Base-by-base conservation (phyloP, 169 alveolate species). In the Eimeria zaria region DNA sequence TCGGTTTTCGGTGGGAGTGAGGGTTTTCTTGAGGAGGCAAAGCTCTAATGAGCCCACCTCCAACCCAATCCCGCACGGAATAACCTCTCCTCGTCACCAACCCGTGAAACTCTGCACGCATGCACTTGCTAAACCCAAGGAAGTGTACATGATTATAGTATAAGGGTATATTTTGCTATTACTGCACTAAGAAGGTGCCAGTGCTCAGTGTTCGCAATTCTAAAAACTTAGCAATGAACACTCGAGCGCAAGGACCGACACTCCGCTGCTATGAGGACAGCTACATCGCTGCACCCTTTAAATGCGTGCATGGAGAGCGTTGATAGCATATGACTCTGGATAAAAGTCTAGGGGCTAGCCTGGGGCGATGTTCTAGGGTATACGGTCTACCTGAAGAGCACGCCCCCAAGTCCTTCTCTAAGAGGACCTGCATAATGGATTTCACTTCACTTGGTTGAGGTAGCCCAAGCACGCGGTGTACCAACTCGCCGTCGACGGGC, bases 371-470 rank as follows among this genome's bases (percentile, higher is more conserved):
- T 30, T 20, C 0, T 14, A 27, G 48, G 48, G 33, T 18, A n/a
- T 2, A 55, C 22, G 62, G 53, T 5, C 14, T 55, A 81, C 90
- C 90, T 51, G 71, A 46, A 53, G 90, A 81, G 67, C 90, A 81
- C 20, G 90, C 53, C 30, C 48, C 9, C 48, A 81, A 48, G 67
- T 81, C 90, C 71, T 53, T 81, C 90, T 81, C 90, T 55, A 81
- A 30, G 73, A 81, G 90, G 16, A 51, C 30, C 51, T 81, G 90
- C 90, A 91, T 53, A 41, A 91, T 39, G 76, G 69, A 44, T 33
- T 55, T 78, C 9, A 91, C 96, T 58, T 91, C 96, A 33, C 81
- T 73, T n/a, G 96, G 96, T 53, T 44, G 96, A 14, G 96, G 96
- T 27, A 60, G 44, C 39, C 96, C 96, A n/a, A 91, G 91, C 22